Evolutionary conservation across 345 rosid species (phyloP), one percentile per base, ranked within the genome.

Genomic region (Lepidium aucheri): DNA sequence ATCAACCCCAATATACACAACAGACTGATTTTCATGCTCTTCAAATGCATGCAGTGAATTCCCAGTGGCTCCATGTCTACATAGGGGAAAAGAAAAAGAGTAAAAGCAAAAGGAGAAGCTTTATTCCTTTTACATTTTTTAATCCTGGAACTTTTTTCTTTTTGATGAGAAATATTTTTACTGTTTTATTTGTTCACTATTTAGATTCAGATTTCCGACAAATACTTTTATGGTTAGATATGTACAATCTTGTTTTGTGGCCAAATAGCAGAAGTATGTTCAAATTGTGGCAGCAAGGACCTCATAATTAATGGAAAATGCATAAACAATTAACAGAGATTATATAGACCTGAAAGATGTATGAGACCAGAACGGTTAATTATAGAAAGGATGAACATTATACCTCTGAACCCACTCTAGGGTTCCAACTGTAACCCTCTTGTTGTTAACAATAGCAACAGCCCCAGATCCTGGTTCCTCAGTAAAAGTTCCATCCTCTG

Each of bases 401-500:
- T 78, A 93, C 98, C 98, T 88, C 58, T 55, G 78, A 72, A 93
- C 81, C 97, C 98, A 93, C 33, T 93, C 96, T 33, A 86, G 59
- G 53, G 93, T 90, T 72, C 98, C 98, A 76, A 93, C 92, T 51
- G 90, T 77, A 53, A 93, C 95, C 71, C 75, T 86, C 71, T 73
- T 88, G 68, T 77, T 75, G 55, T 81, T 87, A 49, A 93, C 70
- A 6, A 77, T 70, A 51, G 96, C 98, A 38, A 82, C 78, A 3
- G 94, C 87, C 26, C 98, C 98, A 73, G 92, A 93, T 28, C 98
- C 98, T 67, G 98, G 96, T 76, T 90, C 98, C 80, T 93, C 97
- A 30, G 75, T 46, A 77, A 82, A 93, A 60, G 97, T 90, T 52
- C 96, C 98, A 73, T 85, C 94, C 38, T 69, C 74, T 40, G 83